These are phyloP conservation scores for Russula vinacea DNA, from an alignment of 768 basidiomycete genomes.

Conservation along the genomic window DNA sequence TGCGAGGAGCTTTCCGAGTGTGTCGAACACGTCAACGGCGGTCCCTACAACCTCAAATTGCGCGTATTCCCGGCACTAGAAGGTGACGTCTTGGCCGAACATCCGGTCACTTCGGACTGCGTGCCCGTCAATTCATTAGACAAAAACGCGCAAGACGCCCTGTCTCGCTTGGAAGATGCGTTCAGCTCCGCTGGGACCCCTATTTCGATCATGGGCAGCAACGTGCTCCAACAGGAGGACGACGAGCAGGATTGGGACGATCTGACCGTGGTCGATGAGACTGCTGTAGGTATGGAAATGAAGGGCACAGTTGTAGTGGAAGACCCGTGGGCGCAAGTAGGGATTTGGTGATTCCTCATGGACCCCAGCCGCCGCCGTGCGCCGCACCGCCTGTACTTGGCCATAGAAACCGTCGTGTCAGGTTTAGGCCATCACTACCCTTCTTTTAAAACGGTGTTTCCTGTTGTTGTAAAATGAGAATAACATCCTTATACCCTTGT, in stretches of 20 bases:
- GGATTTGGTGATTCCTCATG: conserved; percentile 17
- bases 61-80: conserved; percentile 26
- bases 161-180: conserved; percentile 24
- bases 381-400: neutral
- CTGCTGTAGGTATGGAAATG: conserved; percentile 5
- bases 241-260: conserved; percentile 27
- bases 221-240: conserved; percentile 14
- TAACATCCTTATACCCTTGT: conserved; percentile 12
- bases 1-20: conserved; percentile 27
- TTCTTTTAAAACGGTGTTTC: neutral
- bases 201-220: conserved; percentile 20
- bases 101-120: conserved; percentile 20
- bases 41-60: conserved; percentile 24
- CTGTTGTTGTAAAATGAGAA: conserved; percentile 11
- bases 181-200: conserved; percentile 26
- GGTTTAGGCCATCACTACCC: neutral
- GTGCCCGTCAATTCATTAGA: conserved; percentile 6
- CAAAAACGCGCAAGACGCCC: conserved; percentile 21
- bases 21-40: conserved; percentile 27
- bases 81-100: conserved; percentile 17
- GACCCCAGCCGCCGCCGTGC: neutral
- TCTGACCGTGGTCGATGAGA: conserved; percentile 27
- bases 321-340: conserved; percentile 14
- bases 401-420: neutral
- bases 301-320: conserved; percentile 11